Evolutionary conservation across 208 protist genomes (phyloP), one percentile per base, ranked within the genome.

Genomic region (Porcisia deanei): DNA sequence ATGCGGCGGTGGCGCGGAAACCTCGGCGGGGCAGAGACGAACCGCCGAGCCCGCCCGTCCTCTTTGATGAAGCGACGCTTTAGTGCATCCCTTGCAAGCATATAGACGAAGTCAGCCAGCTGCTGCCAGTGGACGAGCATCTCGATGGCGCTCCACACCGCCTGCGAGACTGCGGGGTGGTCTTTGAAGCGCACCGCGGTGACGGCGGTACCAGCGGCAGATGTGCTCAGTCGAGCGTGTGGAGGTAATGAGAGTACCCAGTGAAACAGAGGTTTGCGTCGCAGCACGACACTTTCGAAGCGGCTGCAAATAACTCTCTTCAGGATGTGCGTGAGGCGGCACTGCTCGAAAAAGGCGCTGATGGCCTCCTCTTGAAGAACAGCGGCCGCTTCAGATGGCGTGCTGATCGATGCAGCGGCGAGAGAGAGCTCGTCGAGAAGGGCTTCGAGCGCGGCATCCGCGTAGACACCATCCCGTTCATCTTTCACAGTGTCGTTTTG

Each of bases 341-440:
- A 81, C 43, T 49, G 53, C 54, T 67, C 53, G 25, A 76, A 68
- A 10, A 81, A 72, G 16, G 30, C n/a, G 30, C 57, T 37, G 39
- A 87, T 30, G n/a, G 72, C 83, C 16, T 69, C 55, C 22, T 87
- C 83, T 12, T 76, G 22, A 0, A 81, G 45, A 9, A 81, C 75
- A 20, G 18, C 59, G 16, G 58, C 61, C 22, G 67, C 75, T 25
- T 41, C 47, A 1, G 59, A 25, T n/a, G 73, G 12, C 2, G 71
- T 47, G 5, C 34, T 41, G 37, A 58, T 43, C 7, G 63, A 74
- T n/a, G 73, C 57, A 6, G 72, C 71, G 30, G 83, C 83, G 41
- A 87, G 79, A 2, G 68, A 20, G 7, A 87, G 76, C 58, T 87
- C 83, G 18, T 87, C 83, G n/a, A 84, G 64, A 18, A 87, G 79